Conservation (phyloP, 148 eudicot species). For the Nepenthes gracilis region DNA sequence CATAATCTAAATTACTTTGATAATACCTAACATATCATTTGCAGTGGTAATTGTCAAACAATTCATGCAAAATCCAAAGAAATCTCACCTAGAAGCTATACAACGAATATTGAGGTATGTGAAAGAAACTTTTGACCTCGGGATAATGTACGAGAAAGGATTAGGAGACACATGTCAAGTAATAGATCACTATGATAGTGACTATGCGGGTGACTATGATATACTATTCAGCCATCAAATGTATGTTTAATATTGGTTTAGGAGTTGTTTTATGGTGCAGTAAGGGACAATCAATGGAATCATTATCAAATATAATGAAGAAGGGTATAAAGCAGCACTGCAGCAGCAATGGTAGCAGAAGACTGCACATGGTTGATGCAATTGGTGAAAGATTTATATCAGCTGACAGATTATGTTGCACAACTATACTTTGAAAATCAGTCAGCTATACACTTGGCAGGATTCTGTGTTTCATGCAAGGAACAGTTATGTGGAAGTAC, state of each 20-base stretch:
- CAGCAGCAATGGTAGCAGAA: conserved; percentile 9
- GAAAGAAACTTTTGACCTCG: conserved; percentile 4
- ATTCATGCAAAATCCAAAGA: conserved; percentile 3
- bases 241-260: conserved; percentile 7
- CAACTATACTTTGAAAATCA: conserved; percentile 10
- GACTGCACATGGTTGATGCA: conserved; percentile 5
- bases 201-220: conserved; percentile 5
- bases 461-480: conserved; percentile 11
- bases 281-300: conserved; percentile 8
- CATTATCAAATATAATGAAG: conserved; percentile 7
- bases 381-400: conserved; percentile 6
- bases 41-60: not conserved
- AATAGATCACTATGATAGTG: not conserved
- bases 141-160: not conserved
- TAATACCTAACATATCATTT: not conserved
- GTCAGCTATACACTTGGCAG: conserved; percentile 11
- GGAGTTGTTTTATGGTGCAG: conserved; percentile 9
- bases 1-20: not conserved
- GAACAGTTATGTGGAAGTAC: conserved; percentile 4
- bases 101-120: conserved; percentile 4
- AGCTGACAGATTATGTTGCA: not conserved
- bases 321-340: conserved; percentile 8
- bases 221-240: conserved; percentile 6
- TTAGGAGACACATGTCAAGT: not conserved
- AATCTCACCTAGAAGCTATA: not conserved